phyloP scores from a whole-genome alignment of 1,284 basidiomycete genomes.

The Xerocomus amazonicus region DNA sequence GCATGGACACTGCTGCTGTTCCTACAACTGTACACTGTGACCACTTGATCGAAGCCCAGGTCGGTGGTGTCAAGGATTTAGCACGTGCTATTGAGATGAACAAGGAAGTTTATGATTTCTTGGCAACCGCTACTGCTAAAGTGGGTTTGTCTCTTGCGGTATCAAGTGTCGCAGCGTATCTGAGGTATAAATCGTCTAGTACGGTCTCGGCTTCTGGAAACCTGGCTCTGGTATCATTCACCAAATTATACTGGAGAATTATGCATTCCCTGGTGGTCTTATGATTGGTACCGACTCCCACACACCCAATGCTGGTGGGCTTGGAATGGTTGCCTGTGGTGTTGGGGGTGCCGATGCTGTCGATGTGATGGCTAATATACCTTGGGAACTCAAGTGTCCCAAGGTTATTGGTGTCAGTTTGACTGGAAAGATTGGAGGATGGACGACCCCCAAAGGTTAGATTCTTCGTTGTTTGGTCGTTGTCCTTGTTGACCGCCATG shows the following conservation, averaged over 20 bases:
- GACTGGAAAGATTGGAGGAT: conserved; percentile 91
- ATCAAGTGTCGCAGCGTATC: not conserved
- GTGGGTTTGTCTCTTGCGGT: conserved; percentile 35
- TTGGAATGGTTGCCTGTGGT: conserved; percentile 98
- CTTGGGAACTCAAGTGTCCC: conserved; percentile 99
- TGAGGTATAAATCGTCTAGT: conserved; percentile 42
- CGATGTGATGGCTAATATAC: conserved; percentile 96
- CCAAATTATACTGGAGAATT: conserved; percentile 98
- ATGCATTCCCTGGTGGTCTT: conserved; percentile 97
- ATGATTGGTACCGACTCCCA: conserved; percentile 99
- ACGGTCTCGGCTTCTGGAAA: conserved; percentile 99
- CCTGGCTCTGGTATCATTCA: conserved; percentile 98
- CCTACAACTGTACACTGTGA: conserved; percentile 99
- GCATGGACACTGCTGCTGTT: conserved; percentile 95
- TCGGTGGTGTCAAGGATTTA: conserved; percentile 92
- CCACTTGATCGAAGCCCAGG: conserved; percentile 97
- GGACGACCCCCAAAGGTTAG: conserved; percentile 95
- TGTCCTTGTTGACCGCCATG: conserved; percentile 1
- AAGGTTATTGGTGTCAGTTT: conserved; percentile 99
- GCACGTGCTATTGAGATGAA: conserved; percentile 91
- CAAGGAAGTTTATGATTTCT: conserved; percentile 99
- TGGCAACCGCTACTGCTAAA: conserved; percentile 96
- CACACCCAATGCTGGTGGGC: conserved; percentile 98
- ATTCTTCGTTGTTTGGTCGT: not conserved
- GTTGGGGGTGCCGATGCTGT: conserved; percentile 99